Percentiles rank a stretch among this genome's conserved stretches.
These are phyloP conservation scores for Vitis rupestris DNA, from an alignment of 164 flowering plant species.

Conservation along the genomic window DNA sequence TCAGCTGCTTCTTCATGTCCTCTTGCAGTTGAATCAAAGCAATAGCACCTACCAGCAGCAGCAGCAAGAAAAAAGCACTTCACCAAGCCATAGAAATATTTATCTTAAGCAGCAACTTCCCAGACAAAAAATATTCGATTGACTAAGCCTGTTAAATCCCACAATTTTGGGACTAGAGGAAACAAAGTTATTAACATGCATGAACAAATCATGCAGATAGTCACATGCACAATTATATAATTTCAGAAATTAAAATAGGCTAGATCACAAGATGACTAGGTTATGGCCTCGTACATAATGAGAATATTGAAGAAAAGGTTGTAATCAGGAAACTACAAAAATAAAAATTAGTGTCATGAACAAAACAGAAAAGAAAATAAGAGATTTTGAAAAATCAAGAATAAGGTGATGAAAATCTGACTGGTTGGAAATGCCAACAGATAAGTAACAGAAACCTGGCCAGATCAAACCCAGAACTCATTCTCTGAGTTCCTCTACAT, in stretches of 20 bases:
- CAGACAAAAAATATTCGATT: background rate
- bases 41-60: conserved; percentile 60
- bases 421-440: too few relatives aligned
- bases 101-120: background rate
- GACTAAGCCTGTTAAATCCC: too few relatives aligned
- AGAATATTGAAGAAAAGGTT: background rate
- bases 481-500: too few relatives aligned
- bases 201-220: background rate
- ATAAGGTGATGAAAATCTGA: too few relatives aligned
- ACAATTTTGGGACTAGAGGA: too few relatives aligned
- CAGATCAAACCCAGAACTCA: too few relatives aligned
- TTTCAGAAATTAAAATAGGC: too few relatives aligned
- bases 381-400: too few relatives aligned
- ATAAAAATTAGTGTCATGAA: too few relatives aligned
- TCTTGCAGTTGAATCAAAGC: conserved; percentile 93
- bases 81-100: background rate
- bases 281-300: background rate
- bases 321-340: background rate
- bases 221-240: background rate
- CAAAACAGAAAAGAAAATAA: too few relatives aligned
- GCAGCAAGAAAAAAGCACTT: conserved; percentile 2
- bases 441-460: too few relatives aligned
- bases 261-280: background rate
- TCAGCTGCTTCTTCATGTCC: conserved; percentile 93
- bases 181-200: background rate